A percentile compares a stretch with the other conserved stretches of the same genome.
Conservation (phyloP, 2,329 filamentous ascomycete genomes). For the Geosmithia morbida region DNA sequence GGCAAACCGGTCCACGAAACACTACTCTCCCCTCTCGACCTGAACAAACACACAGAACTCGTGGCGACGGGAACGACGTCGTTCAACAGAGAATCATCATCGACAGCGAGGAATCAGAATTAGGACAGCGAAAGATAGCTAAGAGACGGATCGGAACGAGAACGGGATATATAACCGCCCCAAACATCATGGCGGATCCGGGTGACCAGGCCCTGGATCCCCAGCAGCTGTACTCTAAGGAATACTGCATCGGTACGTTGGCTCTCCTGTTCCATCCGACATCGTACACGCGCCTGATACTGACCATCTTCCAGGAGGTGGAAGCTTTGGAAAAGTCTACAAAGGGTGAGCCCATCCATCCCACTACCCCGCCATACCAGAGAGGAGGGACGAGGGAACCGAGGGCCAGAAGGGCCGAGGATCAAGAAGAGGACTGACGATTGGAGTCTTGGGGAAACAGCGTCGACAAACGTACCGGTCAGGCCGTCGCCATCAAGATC, state of each 20-base stretch:
- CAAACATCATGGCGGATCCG: slow-evolving; percentile 16
- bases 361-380: background rate
- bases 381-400: no score
- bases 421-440: slow-evolving; percentile 1
- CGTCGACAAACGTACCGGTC: slow-evolving; percentile 83
- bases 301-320: slow-evolving; percentile 49
- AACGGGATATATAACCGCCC: no score
- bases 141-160: no score
- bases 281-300: background rate
- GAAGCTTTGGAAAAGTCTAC: slow-evolving; percentile 97
- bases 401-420: background rate
- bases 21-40: no score
- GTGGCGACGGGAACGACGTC: no score
- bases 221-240: slow-evolving; percentile 84
- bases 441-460: slow-evolving; percentile 23
- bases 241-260: slow-evolving; percentile 66
- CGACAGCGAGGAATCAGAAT: no score
- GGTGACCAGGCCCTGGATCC: slow-evolving; percentile 51
- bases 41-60: no score
- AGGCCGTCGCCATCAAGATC: slow-evolving; percentile 93
- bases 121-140: no score
- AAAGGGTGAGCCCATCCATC: slow-evolving; percentile 55
- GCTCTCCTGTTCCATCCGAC: background rate
- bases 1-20: no score
- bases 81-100: no score